Evolutionary conservation across 768 basidiomycete species (phyloP).

Genomic region (Crucibulum laeve): DNA sequence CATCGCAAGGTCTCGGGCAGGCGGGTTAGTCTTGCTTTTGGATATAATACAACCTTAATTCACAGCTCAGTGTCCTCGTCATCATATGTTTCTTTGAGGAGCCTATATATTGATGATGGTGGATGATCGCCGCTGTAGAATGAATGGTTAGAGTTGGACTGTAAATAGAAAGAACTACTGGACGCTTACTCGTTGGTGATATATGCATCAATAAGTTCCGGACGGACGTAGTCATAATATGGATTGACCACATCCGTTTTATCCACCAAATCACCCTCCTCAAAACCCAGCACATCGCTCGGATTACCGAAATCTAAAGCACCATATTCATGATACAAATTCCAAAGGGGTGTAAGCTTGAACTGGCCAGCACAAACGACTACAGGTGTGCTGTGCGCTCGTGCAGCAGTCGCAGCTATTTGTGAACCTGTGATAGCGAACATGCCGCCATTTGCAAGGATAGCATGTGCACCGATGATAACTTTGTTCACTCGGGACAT

Average conservation of each 20-base stretch:
- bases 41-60: constrained; percentile 18
- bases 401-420: constrained; percentile 81
- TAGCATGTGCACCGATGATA: constrained; percentile 90
- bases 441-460: constrained; percentile 95
- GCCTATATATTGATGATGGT: constrained; percentile 87
- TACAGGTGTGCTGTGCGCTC: constrained; percentile 86
- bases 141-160: constrained; percentile 8
- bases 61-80: constrained; percentile 88
- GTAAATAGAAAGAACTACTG: constrained; percentile 1
- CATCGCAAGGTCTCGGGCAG: background rate
- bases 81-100: constrained; percentile 93
- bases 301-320: constrained; percentile 78
- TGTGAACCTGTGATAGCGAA: constrained; percentile 86
- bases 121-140: constrained; percentile 85
- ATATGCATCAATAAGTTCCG: constrained; percentile 89
- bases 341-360: constrained; percentile 91
- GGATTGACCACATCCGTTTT: constrained; percentile 93
- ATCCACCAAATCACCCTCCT: constrained; percentile 75
- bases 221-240: constrained; percentile 94
- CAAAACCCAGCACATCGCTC: constrained; percentile 59
- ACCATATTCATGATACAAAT: constrained; percentile 81
- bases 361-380: constrained; percentile 95
- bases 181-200: constrained; percentile 98
- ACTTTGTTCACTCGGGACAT: constrained; percentile 98
- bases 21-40: constrained; percentile 4